Evolutionary conservation across 1,139 yeast genomes (phyloP).

Genomic region (Geotrichum restrictum): DNA sequence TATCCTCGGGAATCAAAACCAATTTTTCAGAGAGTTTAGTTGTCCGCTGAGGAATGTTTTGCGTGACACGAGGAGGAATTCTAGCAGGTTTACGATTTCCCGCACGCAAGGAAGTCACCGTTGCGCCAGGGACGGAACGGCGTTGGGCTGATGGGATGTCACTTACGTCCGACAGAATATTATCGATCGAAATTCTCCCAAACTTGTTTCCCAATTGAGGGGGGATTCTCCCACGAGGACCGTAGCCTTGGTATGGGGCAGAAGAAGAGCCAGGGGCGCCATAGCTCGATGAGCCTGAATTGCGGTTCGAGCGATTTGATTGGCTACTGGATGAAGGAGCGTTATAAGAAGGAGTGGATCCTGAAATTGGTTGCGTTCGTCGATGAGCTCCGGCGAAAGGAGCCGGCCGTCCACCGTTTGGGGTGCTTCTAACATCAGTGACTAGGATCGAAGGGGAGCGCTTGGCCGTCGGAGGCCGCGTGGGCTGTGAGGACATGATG

Average conservation of each 20-base stretch:
- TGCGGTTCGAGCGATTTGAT: not conserved
- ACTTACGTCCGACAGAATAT: conserved; percentile 59
- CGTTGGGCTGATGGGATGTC: conserved; percentile 81
- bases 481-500: conserved; percentile 5
- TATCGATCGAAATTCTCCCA: conserved; percentile 37
- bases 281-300: not conserved
- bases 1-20: conserved; percentile 78
- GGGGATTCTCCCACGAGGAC: not conserved
- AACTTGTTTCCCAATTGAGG: conserved; percentile 20
- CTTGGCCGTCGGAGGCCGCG: conserved; percentile 63
- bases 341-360: not conserved
- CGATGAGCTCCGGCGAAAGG: conserved; percentile 55
- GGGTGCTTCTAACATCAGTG: conserved; percentile 73
- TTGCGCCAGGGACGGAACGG: conserved; percentile 33
- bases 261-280: not conserved
- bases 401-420: conserved; percentile 59
- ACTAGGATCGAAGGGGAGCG: conserved; percentile 91
- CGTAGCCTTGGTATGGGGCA: not conserved
- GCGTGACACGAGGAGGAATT: conserved; percentile 43
- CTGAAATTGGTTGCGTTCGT: not conserved
- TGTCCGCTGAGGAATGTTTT: conserved; percentile 68
- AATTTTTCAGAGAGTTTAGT: conserved; percentile 81
- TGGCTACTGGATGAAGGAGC: not conserved
- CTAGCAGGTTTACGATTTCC: not conserved
- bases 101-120: not conserved